Evolutionary conservation across 306 rosid genomes (phyloP), one percentile per base, ranked within the genome.

Genomic region (peach (Prunus persica)): DNA sequence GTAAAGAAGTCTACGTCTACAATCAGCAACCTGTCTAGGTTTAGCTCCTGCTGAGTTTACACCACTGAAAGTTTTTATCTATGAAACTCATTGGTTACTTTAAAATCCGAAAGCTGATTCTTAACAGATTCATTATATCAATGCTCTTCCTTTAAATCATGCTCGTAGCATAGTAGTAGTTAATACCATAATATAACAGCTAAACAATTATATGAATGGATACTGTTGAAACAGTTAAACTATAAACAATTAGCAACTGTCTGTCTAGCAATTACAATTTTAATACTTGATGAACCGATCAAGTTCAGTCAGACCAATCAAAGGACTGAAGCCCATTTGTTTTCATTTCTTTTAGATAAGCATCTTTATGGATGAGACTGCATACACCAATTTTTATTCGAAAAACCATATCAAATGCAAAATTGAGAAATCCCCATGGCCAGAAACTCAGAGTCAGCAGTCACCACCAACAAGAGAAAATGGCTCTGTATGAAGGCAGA

Each of bases 81-180:
- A 60, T 25, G 61, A 49, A 25, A 56, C n/a, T 24, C 61, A 43
- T 64, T 50, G 47, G 38, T 52, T 16, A 32, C 8, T 11, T 18
- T 6, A 16, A n/a, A 63, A 32, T 8, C 4, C 18, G 16, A 49
- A 47, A 78, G 12, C 47, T 10, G 1, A 58, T 30, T 16, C 49
- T 71, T 20, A 78, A 61, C 38, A 69, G 25, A 62, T 70, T 14
- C 20, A 20, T 38, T n/a, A 30, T 54, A 45, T 52, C 71, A 55
- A 43, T 18, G 19, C 41, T 49, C 18, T 58, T 20, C 64, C 13
- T 50, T 13, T 24, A 41, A 65, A 56, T 57, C 28, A 49, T 3
- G 67, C 68, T 55, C 20, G 14, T 15, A 6, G 25, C 22, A 32
- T 20, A 10, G n/a, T 20, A 10, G n/a, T 50, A 27, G 43, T 27